Base-by-base conservation (phyloP, 2,329 filamentous ascomycete genomes). In the Zasmidium cellare region DNA sequence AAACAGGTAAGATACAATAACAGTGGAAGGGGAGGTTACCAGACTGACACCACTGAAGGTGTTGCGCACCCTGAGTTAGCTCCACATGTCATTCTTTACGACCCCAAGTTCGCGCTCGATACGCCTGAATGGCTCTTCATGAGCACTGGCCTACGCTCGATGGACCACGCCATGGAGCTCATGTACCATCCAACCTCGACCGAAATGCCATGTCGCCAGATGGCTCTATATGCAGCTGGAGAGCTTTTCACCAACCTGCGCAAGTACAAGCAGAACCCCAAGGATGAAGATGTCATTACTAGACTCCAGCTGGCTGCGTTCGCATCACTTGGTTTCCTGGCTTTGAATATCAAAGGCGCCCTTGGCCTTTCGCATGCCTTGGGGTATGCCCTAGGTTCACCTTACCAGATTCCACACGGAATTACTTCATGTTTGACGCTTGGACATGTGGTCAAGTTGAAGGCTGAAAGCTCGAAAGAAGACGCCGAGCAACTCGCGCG, bases 381-480 rank as follows among this genome's bases (percentile, higher is more conserved):
- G 1, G 74, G 74, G 0, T 83, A 84, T 63, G 81, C 82, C 0
- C 69, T 85, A 2, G 82, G 82, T 0, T 77, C 74, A 2, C 82
- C 82, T 0, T 85, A 84, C 61, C 67, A 72, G 0, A 84, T 85
- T 41, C 82, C 82, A 0, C 82, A 85, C 60, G 82, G 82, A 0
- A 78, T 83, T 47, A 85, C 82, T 0, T 79, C 76, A 1, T 84
- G 82, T 63, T 65, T 85, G 48, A 83, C 81, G 0, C 72, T 85
- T 0, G 79, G 80, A 0, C 79, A 80, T 55, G 82, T 84, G 0
- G 76, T 84, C 3, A 81, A 79, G 67, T 69, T 84, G 19, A 84
- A 83, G 62, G 79, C 81, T 0, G 61, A 71, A 46, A 69, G 68
- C 11, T 76, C 77, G 5, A 67, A 70, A 0, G 72, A 71, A 2